phyloP scores from a whole-genome alignment of 169 alveolate species.

The Eimeria maxima region DNA sequence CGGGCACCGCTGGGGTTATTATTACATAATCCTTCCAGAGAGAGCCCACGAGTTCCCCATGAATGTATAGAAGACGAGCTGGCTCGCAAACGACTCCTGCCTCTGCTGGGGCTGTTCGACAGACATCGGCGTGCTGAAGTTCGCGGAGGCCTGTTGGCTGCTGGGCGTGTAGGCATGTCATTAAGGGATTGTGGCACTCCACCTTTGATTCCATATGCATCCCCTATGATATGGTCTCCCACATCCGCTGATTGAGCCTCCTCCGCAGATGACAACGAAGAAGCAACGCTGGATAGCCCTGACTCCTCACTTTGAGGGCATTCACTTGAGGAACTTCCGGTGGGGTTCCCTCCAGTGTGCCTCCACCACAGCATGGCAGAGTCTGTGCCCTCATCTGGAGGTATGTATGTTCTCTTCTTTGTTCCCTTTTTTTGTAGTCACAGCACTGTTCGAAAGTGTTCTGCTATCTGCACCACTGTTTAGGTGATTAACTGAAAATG shows the following conservation, averaged over 20 bases:
- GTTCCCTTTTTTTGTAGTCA: not conserved
- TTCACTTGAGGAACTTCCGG: not conserved
- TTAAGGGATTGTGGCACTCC: not conserved
- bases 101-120: not conserved
- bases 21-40: not conserved
- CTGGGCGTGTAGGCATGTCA: not conserved
- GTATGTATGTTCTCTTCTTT: not conserved
- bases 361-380: constrained; percentile 47
- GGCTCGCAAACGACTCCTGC: not conserved
- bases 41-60: not conserved
- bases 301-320: not conserved
- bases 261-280: not conserved
- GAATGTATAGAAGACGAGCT: not conserved
- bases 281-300: not conserved
- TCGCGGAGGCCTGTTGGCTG: not conserved
- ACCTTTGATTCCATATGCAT: not conserved
- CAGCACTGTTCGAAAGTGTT: not conserved
- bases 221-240: too few species aligned
- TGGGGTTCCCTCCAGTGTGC: constrained; percentile 20
- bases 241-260: not conserved
- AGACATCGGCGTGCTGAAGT: not conserved
- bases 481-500: not conserved
- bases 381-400: constrained; percentile 40
- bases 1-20: not conserved
- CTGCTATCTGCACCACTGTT: not conserved